A percentile compares a stretch with the other conserved stretches of the same genome.
These are phyloP conservation scores for Tribonema minus DNA, from an alignment of 108 stramenopile genomes.

Conservation along the genomic window DNA sequence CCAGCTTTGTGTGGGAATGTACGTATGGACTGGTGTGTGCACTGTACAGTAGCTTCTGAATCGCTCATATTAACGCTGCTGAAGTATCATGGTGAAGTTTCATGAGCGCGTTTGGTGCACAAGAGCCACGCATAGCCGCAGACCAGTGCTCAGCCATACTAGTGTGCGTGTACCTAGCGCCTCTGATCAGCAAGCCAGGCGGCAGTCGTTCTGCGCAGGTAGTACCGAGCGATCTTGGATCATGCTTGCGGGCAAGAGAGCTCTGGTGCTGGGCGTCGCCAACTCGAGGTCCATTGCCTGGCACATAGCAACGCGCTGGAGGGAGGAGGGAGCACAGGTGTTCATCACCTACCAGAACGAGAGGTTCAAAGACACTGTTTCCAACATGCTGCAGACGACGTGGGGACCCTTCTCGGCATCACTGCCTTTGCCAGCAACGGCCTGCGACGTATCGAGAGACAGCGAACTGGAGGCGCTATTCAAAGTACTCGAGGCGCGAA, in stretches of 20 bases:
- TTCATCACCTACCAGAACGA: slow-evolving; percentile 38
- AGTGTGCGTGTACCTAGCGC: background rate
- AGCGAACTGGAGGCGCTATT: slow-evolving; percentile 12
- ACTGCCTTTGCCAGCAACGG: background rate
- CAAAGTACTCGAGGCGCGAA: background rate
- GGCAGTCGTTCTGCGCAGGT: no score
- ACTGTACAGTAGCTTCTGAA: no score
- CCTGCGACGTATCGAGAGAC: slow-evolving; percentile 25
- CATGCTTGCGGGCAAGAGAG: slow-evolving; percentile 35
- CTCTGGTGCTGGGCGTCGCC: slow-evolving; percentile 37
- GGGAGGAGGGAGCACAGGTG: slow-evolving; percentile 28
- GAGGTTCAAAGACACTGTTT: slow-evolving; percentile 19
- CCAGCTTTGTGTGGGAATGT: no score
- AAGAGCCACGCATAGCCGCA: no score
- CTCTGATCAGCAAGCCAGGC: background rate
- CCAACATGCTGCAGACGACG: background rate
- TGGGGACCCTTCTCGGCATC: slow-evolving; percentile 8
- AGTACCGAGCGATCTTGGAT: no score
- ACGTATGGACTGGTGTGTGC: no score
- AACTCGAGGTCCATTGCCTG: slow-evolving; percentile 37
- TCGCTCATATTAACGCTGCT: no score
- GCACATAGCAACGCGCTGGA: slow-evolving; percentile 31
- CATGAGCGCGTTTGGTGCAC: no score
- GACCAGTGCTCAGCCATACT: no score
- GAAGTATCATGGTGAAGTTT: no score